A percentile compares a stretch with the other conserved stretches of the same genome.
These are phyloP conservation scores for Aspergillus nidulans DNA, from an alignment of 495 filamentous ascomycete species.

Conservation along the genomic window DNA sequence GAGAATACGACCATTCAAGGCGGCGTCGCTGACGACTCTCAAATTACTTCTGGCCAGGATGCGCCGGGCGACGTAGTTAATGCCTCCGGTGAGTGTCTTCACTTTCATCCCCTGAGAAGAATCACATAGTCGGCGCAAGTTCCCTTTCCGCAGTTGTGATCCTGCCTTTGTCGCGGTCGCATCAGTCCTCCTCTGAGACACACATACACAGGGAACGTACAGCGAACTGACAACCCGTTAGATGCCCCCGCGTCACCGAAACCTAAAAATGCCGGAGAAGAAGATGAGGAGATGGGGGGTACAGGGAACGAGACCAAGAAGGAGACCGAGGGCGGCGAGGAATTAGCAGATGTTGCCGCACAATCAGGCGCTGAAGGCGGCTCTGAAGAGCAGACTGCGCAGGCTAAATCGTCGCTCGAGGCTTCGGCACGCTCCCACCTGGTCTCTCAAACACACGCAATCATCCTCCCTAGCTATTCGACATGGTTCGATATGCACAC, in stretches of 20 bases:
- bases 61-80: conserved; percentile 25
- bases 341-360: conserved; percentile 29
- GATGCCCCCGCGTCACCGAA: conserved; percentile 78
- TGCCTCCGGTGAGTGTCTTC: conserved; percentile 30
- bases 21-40: conserved; percentile 28
- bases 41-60: conserved; percentile 26
- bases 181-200: conserved; percentile 27
- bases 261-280: conserved; percentile 57
- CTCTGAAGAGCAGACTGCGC: conserved; percentile 46
- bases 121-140: conserved; percentile 5
- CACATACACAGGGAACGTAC: conserved; percentile 18
- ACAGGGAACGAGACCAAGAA: conserved; percentile 58
- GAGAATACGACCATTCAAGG: conserved; percentile 27
- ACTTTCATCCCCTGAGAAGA: conserved; percentile 6
- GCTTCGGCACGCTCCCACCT: conserved; percentile 84
- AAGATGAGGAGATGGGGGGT: conserved; percentile 87
- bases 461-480: conserved; percentile 93
- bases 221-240: conserved; percentile 70
- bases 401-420: conserved; percentile 76
- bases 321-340: conserved; percentile 48
- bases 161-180: conserved; percentile 28
- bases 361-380: conserved; percentile 38
- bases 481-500: conserved; percentile 98
- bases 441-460: conserved; percentile 84
- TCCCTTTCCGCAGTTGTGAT: conserved; percentile 20